Base-by-base conservation (phyloP, 768 basidiomycete species). In the Pisolithus albus region DNA sequence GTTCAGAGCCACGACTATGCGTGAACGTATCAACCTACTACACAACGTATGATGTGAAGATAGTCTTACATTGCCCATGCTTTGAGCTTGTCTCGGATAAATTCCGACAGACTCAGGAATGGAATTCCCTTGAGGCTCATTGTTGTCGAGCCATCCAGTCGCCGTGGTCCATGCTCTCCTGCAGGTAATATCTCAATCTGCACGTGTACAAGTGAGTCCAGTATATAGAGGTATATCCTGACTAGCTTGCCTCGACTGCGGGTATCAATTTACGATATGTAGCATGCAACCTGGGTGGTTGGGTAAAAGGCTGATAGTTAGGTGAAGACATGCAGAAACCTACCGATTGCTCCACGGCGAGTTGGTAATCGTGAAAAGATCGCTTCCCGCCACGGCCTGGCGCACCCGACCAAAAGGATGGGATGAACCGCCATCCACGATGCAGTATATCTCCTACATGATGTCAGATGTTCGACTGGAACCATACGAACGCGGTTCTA, bases 281-380 rank as follows among this genome's bases (percentile, higher is more conserved):
- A 56, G 78, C 79, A 65, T 88, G 87, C 55, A 92, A 68, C 51
- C 88, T 91, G 59, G 47, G 19, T 9, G 6, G 40, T 41, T 23
- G 5, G 34, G 5, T 23, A 34, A 11, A 47, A 10, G 13, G 18
- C 37, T 26, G 9, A 11, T 19, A 11, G 16, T 32, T 34, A 10
- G 16, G 16, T 10, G 32, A 26, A 19, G n/a, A 10, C 46, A 11
- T 34, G 7, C 19, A 2, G 26, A 52, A 36, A 45, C 24, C 72
- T 64, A 88, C 88, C 90, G 79, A 61, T 89, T 88, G 51, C 83
- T 88, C 89, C 89, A 91, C n/a, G 89, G 83, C 0, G 89, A 88
- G 58, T 83, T 77, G 11, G 79, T 83, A 19, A 77, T 75, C 8
- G 82, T 77, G 58, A 89, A 80, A 59, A 84, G 78, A 32, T 81